These are phyloP conservation scores for Rhizophagus prolifer DNA, from an alignment of 192 early-diverging fungal species.

Conservation along the genomic window DNA sequence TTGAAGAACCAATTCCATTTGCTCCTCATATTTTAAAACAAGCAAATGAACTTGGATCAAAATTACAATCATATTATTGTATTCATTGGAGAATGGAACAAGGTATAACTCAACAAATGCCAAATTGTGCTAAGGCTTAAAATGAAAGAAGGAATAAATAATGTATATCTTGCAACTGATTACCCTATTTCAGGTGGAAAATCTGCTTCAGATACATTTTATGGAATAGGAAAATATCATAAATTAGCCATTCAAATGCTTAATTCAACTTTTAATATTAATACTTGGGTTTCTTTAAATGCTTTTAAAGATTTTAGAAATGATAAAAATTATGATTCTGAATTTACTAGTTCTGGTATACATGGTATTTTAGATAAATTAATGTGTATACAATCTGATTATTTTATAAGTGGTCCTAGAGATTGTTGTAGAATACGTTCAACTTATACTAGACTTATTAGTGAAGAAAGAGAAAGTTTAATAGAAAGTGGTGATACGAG, in stretches of 20 bases:
- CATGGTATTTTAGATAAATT: conserved; percentile 32
- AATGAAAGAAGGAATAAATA: not conserved
- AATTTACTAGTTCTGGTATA: conserved; percentile 8
- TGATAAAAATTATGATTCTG: not conserved
- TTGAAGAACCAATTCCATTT: not conserved
- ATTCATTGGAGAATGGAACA: conserved; percentile 24
- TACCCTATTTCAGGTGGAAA: not conserved
- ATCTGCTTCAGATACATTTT: too few relatives aligned
- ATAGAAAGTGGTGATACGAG: not conserved
- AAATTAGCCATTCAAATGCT: not conserved
- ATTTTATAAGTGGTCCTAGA: conserved; percentile 16
- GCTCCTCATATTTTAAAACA: not conserved
- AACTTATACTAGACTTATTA: not conserved
- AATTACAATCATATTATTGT: not conserved
- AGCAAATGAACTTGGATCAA: not conserved
- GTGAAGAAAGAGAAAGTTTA: not conserved
- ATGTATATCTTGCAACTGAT: conserved; percentile 17
- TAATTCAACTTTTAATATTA: not conserved
- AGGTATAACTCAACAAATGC: not conserved
- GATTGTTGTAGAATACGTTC: not conserved
- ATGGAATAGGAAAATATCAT: not conserved
- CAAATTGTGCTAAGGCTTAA: not conserved
- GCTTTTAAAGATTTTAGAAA: not conserved
- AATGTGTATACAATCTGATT: conserved; percentile 28
- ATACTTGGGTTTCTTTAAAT: not conserved